Evolutionary conservation across 179 eudicot species (phyloP).

Genomic region (Drosera spatulata): DNA sequence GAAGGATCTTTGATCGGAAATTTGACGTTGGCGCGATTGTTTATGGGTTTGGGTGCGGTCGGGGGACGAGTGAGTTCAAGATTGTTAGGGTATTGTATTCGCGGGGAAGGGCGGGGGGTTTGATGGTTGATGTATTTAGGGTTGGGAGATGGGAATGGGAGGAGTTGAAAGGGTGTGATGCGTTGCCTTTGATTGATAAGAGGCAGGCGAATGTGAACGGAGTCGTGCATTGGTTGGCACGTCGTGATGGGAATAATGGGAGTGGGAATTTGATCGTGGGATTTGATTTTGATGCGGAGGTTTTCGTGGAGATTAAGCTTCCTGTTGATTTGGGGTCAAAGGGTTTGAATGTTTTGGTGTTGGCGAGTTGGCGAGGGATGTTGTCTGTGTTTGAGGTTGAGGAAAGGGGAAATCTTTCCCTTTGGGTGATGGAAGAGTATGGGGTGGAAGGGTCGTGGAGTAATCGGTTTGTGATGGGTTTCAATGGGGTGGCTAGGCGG

Average conservation of each 20-base stretch:
- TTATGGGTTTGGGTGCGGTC: conserved; percentile 42
- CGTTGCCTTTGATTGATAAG: conserved; percentile 15
- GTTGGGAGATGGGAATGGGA: conserved; percentile 28
- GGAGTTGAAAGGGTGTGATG: conserved; percentile 2
- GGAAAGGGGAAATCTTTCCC: conserved; percentile 15
- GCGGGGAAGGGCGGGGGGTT: conserved; percentile 2
- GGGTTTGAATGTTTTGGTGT: conserved; percentile 9
- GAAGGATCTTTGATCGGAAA: not conserved
- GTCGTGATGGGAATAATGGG: not conserved
- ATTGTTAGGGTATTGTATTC: conserved; percentile 28
- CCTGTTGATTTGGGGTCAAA: conserved; percentile 20
- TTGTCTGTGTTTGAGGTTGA: conserved; percentile 26
- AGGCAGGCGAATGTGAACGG: conserved; percentile 30
- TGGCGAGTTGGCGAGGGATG: conserved; percentile 17
- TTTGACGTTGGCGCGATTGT: conserved; percentile 6
- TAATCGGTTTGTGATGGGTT: conserved; percentile 22
- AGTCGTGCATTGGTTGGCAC: conserved; percentile 37
- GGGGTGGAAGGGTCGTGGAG: conserved; percentile 35
- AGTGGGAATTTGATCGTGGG: conserved; percentile 12
- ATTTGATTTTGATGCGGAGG: conserved; percentile 30
- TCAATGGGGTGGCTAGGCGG: conserved; percentile 11
- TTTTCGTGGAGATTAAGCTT: conserved; percentile 21
- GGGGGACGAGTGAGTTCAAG: conserved; percentile 23
- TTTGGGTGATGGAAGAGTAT: conserved; percentile 50
- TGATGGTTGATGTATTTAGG: conserved; percentile 22